Percentiles rank a stretch among this genome's conserved stretches.
Conservation (phyloP, 345 rosid species). For the Eucalyptus caleyi region DNA sequence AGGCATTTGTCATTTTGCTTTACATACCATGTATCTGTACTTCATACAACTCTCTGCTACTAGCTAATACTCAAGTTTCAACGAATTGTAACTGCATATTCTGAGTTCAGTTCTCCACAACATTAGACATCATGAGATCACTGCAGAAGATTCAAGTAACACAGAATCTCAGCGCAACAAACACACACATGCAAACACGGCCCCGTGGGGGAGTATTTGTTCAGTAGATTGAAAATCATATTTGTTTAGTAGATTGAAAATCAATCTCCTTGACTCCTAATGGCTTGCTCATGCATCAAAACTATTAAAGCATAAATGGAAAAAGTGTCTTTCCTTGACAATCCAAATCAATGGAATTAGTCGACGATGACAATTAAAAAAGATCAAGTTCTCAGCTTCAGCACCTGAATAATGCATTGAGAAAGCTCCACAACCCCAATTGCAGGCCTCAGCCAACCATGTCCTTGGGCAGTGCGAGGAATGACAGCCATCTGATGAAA, state of each 20-base stretch:
- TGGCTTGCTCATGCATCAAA: neutral
- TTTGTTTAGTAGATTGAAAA: neutral
- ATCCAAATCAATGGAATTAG: neutral
- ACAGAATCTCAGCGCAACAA: neutral
- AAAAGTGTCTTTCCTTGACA: neutral
- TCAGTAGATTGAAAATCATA: neutral
- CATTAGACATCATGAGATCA: neutral
- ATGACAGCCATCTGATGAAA: conserved; percentile 76
- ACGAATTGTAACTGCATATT: neutral
- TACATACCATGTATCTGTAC: neutral
- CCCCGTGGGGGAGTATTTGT: neutral
- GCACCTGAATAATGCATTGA: conserved; percentile 93
- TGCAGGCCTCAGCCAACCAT: conserved; percentile 99
- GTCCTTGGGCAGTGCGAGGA: conserved; percentile 84
- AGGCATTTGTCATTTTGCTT: neutral
- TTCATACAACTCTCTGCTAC: neutral
- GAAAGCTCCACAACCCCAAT: conserved; percentile 92
- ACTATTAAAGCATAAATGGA: neutral
- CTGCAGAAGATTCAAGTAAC: neutral
- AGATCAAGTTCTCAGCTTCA: neutral
- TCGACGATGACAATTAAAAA: neutral
- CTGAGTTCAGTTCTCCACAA: neutral
- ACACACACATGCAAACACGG: neutral
- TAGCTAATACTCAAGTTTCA: neutral
- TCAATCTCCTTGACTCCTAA: neutral